phyloP scores from a whole-genome alignment of 148 eudicot species.

The Rhododendron ferrugineum region DNA sequence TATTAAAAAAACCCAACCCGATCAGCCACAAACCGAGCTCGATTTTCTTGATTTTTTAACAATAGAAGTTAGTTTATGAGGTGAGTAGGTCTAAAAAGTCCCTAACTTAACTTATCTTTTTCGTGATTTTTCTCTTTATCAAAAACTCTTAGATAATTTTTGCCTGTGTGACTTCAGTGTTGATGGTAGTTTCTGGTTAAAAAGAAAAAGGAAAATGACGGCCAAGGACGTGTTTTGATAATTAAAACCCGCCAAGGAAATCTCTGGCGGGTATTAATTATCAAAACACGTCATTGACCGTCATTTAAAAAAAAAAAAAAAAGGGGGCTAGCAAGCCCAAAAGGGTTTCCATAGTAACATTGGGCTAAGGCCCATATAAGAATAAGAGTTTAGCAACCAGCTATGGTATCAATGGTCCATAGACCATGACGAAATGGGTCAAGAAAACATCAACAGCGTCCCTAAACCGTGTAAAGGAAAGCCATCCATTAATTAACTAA shows the following conservation, averaged over 20 bases:
- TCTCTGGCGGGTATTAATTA: too few species aligned
- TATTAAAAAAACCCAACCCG: too few species aligned
- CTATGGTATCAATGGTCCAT: background rate
- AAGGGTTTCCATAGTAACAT: background rate
- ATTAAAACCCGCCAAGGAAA: too few species aligned
- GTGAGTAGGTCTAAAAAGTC: background rate
- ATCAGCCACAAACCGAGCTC: background rate
- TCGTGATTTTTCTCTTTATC: background rate
- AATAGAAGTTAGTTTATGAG: background rate
- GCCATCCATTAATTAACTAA: background rate
- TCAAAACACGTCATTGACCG: too few species aligned
- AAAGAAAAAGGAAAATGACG: background rate
- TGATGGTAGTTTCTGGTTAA: too few species aligned
- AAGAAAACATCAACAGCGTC: background rate
- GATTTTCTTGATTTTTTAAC: background rate
- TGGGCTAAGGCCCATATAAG: background rate
- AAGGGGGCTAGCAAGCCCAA: background rate
- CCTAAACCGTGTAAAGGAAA: background rate
- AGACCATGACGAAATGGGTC: background rate
- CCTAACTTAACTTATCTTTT: background rate
- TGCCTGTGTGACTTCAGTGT: too few species aligned
- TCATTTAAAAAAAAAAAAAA: too few species aligned
- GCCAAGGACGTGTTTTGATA: too few species aligned
- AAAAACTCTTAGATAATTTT: too few species aligned
- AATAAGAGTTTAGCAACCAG: background rate